Conservation (phyloP, 208 protist species). For the Spironucleus salmonicida region DNA sequence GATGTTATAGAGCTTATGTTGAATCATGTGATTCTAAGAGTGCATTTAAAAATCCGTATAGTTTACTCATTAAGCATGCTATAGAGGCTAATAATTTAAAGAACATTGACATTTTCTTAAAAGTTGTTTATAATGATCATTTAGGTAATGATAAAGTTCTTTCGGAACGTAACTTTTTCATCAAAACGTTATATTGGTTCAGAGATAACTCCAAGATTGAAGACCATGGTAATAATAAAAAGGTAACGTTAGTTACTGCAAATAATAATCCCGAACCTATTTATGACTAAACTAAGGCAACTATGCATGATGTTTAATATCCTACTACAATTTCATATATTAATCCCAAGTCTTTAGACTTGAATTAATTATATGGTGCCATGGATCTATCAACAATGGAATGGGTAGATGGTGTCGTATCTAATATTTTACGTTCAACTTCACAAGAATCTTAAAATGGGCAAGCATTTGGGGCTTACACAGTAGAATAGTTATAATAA, state of each 20-base stretch:
- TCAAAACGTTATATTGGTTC: neutral
- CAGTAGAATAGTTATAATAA: neutral
- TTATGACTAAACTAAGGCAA: neutral
- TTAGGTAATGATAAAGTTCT: neutral
- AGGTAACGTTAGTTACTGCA: no score
- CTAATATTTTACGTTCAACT: conserved; percentile 69
- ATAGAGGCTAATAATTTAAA: conserved; percentile 53
- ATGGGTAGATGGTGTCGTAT: conserved; percentile 91
- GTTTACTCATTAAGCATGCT: conserved; percentile 2
- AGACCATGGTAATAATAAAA: no score
- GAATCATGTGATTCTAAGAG: conserved; percentile 54
- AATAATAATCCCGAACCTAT: no score
- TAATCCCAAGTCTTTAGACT: conserved; percentile 3
- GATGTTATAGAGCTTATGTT: conserved; percentile 56
- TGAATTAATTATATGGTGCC: conserved; percentile 21
- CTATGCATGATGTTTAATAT: neutral
- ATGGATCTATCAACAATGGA: conserved; percentile 56
- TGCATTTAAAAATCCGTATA: conserved; percentile 56
- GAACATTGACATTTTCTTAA: conserved; percentile 55
- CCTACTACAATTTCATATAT: neutral
- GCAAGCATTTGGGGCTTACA: neutral
- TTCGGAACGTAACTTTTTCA: neutral
- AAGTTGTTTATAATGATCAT: conserved; percentile 47
- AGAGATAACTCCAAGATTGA: no score
- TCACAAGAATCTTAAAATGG: conserved; percentile 65